phyloP scores from a whole-genome alignment of 163 green algal genomes.

The Prototheca wickerhamii region DNA sequence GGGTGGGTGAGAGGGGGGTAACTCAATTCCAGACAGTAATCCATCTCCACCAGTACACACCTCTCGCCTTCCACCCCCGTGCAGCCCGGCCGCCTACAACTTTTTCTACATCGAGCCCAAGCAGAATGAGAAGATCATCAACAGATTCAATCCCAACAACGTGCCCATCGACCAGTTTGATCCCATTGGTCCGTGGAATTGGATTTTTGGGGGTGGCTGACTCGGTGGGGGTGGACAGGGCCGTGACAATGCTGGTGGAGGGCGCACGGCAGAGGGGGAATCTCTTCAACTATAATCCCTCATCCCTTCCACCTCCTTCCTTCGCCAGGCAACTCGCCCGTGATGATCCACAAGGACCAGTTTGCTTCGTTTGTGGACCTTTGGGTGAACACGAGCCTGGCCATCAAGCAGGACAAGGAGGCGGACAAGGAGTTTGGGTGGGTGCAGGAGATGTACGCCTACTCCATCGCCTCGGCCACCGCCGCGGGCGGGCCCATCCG shows the following conservation, averaged over 20 bases:
- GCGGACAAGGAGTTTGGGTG: constrained; percentile 38
- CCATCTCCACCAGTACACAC: constrained; percentile 8
- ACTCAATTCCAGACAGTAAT: constrained; percentile 30
- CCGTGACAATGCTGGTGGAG: neutral
- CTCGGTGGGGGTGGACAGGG: constrained; percentile 14
- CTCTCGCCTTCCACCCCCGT: neutral
- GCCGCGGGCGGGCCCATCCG: constrained; percentile 34
- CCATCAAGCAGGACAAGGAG: constrained; percentile 64
- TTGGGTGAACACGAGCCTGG: constrained; percentile 73
- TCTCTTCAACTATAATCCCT: neutral
- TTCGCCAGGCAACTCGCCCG: constrained; percentile 58
- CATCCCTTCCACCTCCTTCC: neutral
- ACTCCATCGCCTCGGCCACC: constrained; percentile 59
- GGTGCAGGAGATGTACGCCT: constrained; percentile 86
- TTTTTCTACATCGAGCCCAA: constrained; percentile 86
- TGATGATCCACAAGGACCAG: constrained; percentile 62
- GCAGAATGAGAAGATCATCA: constrained; percentile 48
- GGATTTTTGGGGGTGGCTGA: constrained; percentile 29
- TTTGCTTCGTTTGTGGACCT: constrained; percentile 55
- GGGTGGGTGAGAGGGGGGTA: neutral
- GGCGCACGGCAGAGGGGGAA: neutral
- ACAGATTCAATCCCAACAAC: constrained; percentile 54
- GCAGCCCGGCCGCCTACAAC: constrained; percentile 61
- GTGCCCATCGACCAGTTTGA: constrained; percentile 31
- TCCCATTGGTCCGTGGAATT: constrained; percentile 56